Conservation (phyloP, 257 asterid species). For the Linaria vulgaris region DNA sequence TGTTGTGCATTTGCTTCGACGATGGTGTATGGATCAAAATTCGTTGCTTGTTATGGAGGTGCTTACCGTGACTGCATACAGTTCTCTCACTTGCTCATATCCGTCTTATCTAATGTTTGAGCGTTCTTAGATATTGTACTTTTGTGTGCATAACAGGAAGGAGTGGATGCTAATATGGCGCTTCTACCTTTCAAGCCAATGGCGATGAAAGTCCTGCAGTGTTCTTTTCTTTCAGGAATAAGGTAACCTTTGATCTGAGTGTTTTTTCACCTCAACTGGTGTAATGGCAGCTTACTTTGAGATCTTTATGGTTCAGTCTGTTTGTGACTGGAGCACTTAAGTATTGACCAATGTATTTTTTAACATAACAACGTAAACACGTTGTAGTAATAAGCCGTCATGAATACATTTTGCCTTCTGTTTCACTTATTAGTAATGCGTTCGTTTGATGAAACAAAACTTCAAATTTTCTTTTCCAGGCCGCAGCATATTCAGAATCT, state of each 20-base stretch:
- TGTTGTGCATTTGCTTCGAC: slow-evolving; percentile 67
- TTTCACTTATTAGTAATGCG: not conserved
- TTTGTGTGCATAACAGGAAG: slow-evolving; percentile 47
- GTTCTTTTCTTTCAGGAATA: slow-evolving; percentile 78
- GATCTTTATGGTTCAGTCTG: too few relatives aligned
- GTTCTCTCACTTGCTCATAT: slow-evolving; percentile 3
- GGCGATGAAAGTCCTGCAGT: slow-evolving; percentile 78
- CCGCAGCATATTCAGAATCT: slow-evolving; percentile 42
- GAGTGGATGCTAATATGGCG: slow-evolving; percentile 52
- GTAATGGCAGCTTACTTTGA: not conserved
- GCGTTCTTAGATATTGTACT: slow-evolving; percentile 1
- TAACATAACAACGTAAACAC: not conserved
- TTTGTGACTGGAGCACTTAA: slow-evolving; percentile 3
- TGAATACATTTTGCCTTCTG: too few relatives aligned
- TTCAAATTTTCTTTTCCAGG: slow-evolving; percentile 37
- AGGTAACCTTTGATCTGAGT: slow-evolving; percentile 42
- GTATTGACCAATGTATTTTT: not conserved
- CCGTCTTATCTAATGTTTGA: not conserved
- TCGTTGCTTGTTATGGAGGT: slow-evolving; percentile 89
- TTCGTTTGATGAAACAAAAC: not conserved
- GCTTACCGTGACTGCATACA: not conserved
- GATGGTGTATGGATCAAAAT: slow-evolving; percentile 72
- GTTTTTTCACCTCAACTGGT: slow-evolving; percentile 7
- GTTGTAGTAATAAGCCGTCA: too few relatives aligned
- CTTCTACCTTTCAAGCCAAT: slow-evolving; percentile 76